Evolutionary conservation across 2,329 filamentous ascomycete genomes (phyloP), one percentile per base, ranked within the genome.

Genomic region (Colletotrichum spinosum): DNA sequence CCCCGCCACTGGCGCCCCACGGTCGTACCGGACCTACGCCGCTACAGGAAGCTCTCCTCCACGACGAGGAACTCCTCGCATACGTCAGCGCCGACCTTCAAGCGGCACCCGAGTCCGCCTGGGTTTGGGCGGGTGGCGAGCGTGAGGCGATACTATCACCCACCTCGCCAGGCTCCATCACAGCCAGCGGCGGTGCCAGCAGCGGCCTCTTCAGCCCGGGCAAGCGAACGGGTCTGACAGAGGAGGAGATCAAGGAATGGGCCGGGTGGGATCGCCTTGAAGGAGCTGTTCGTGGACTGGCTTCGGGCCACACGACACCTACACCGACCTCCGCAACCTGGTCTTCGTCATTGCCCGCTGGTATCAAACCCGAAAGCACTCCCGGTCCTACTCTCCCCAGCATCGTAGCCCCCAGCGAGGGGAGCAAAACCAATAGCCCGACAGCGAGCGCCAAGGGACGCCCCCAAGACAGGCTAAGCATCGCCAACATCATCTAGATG

Each of bases 11-110:
- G 10, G 69, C 70, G 0, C 68, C 71, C 4, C 75, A 70, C 46
- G 65, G 54, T 15, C 71, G 48, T 51, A 53, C 54, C 34, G 70
- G 35, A 48, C 71, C 65, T 53, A 73, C 65, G 49, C 69, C 55
- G 57, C 69, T 71, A 57, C 78, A 79, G 55, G 80, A 83, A 4
- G 72, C 75, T 1, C 70, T 85, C 15, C 53, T 81, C 50, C 82
- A 84, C 3, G 94, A 99, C 72, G 94, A 98, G 74, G 95, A 97
- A 75, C 86, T 98, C 70, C 80, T 98, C 35, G 92, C 90, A 0
- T 97, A 97, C 72, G 88, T 92, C 1, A 95, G 92, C 37, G 92
- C 90, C 0, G 96, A 98, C 77, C 83, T 97, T 72, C 95, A 98
- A 77, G 92, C 90, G 1, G 88, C 86, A n/a, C 83, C 85, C 0